Percentiles rank a stretch among this genome's conserved stretches.
phyloP scores from a whole-genome alignment of 305 asterid genomes.

The Fraxinus nigra region DNA sequence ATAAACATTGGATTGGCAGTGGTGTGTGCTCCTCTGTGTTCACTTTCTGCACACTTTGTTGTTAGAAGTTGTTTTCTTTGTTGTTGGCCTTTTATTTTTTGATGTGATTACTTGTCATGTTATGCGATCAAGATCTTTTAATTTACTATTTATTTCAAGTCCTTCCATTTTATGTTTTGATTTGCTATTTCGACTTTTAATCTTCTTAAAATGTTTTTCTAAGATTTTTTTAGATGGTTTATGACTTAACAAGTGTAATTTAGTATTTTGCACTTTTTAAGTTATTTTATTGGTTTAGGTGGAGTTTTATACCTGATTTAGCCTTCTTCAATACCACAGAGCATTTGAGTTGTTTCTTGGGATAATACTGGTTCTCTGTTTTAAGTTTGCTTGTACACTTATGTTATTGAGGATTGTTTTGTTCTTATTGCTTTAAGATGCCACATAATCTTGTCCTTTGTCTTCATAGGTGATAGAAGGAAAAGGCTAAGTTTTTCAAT shows the following conservation, averaged over 20 bases:
- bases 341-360: neutral
- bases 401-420: neutral
- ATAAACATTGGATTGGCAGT: neutral
- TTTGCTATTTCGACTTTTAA: neutral
- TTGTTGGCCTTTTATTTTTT: neutral
- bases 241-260: neutral
- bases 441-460: neutral
- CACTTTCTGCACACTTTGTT: neutral
- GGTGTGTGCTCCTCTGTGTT: neutral
- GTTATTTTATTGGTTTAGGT: neutral
- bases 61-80: neutral
- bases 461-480: neutral
- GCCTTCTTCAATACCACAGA: neutral
- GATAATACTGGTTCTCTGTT: neutral
- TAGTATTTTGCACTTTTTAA: neutral
- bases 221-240: neutral
- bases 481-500: neutral
- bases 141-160: neutral
- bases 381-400: neutral
- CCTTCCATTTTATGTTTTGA: neutral
- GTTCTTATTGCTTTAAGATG: neutral
- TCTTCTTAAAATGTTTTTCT: neutral
- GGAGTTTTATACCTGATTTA: neutral
- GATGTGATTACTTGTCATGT: neutral
- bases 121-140: neutral